phyloP scores from a whole-genome alignment of 2,329 filamentous ascomycete genomes.

The Talaromyces islandicus region DNA sequence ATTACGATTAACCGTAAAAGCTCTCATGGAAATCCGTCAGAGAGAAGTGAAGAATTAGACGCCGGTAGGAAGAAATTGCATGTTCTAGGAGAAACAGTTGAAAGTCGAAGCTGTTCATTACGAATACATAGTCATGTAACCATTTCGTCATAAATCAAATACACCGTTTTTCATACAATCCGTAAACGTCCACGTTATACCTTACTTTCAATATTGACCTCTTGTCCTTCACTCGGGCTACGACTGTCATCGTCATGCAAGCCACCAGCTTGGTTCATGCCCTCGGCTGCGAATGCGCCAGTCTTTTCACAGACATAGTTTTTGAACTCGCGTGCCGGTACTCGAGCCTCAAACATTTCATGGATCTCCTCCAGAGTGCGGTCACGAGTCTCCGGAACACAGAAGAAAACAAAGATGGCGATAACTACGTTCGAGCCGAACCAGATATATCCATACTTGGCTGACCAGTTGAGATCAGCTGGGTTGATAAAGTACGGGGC shows the following conservation, averaged over 20 bases:
- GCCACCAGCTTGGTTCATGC: neutral
- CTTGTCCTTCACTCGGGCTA: neutral
- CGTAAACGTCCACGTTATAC: neutral
- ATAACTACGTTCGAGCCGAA: slow-evolving; percentile 32
- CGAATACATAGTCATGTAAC: no score
- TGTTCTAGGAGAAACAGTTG: neutral
- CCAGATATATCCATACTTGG: slow-evolving; percentile 35
- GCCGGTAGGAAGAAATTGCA: no score
- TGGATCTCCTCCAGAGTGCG: slow-evolving; percentile 21
- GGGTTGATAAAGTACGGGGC: slow-evolving; percentile 42
- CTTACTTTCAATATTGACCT: neutral
- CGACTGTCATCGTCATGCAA: neutral
- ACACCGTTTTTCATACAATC: neutral
- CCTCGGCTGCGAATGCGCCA: neutral
- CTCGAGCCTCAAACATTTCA: slow-evolving; percentile 4
- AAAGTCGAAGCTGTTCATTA: no score
- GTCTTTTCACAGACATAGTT: slow-evolving; percentile 5
- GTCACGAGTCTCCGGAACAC: slow-evolving; percentile 23
- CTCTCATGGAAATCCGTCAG: no score
- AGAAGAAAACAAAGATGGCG: slow-evolving; percentile 25
- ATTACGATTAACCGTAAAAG: no score
- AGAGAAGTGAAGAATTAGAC: no score
- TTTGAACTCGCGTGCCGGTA: slow-evolving; percentile 3
- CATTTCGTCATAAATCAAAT: neutral
- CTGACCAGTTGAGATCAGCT: slow-evolving; percentile 30